Evolutionary conservation across 768 basidiomycete genomes (phyloP).

Genomic region (Tulasnella calospora): DNA sequence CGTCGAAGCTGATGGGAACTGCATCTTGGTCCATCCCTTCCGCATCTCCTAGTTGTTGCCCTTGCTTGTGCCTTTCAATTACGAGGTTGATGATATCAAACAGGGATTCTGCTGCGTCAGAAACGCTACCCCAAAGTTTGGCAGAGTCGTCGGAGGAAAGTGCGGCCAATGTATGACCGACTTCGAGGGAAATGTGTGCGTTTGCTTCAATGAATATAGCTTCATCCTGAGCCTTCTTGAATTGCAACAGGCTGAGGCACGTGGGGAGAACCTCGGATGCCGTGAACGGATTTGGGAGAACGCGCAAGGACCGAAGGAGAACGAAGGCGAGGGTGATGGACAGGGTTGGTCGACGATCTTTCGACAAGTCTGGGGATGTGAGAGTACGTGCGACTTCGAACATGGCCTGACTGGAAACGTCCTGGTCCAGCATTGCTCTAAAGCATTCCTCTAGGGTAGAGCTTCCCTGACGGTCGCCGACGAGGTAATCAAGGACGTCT

Average conservation of each 20-base stretch:
- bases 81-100: neutral
- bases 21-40: slow-evolving; percentile 7
- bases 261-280: neutral
- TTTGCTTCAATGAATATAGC: neutral
- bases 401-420: slow-evolving; percentile 5
- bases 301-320: neutral
- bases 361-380: neutral
- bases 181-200: slow-evolving; percentile 1
- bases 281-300: neutral
- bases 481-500: slow-evolving; percentile 11
- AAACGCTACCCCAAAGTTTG: slow-evolving; percentile 1
- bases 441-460: slow-evolving; percentile 11
- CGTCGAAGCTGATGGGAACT: neutral
- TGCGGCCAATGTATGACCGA: neutral
- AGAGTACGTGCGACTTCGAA: neutral
- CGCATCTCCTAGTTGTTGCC: neutral
- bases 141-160: neutral
- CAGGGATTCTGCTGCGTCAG: neutral
- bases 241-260: neutral
- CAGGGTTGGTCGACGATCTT: neutral
- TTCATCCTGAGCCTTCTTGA: neutral
- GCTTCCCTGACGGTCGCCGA: neutral
- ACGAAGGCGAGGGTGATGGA: slow-evolving; percentile 14
- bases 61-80: neutral
- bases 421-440: slow-evolving; percentile 6